Evolutionary conservation across 2,329 filamentous ascomycete genomes (phyloP).

Genomic region (Beauveria caledonica): DNA sequence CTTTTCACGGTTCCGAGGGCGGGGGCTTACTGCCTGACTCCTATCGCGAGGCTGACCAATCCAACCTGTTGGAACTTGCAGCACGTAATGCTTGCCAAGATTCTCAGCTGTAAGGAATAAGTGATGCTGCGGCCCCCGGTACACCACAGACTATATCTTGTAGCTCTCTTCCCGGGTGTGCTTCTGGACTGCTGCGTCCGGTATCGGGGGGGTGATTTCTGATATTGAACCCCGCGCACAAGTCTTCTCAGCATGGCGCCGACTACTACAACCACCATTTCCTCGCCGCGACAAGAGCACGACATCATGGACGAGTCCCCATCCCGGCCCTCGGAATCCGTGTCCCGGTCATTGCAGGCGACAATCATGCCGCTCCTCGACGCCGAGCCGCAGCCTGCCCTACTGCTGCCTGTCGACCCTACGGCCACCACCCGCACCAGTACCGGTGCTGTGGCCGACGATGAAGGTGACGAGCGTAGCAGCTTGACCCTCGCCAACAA

Average conservation of each 20-base stretch:
- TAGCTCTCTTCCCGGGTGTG: no score
- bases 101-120: no score
- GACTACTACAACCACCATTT: background rate
- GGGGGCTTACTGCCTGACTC: no score
- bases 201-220: background rate
- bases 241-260: background rate
- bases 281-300: background rate
- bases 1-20: no score
- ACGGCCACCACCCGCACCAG: background rate
- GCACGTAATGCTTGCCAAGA: no score
- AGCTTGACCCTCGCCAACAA: no score
- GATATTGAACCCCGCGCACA: background rate
- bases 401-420: conserved; percentile 24
- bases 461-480: background rate
- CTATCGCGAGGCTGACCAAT: no score
- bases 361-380: conserved; percentile 31
- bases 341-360: conserved; percentile 31
- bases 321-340: conserved; percentile 15
- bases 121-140: no score
- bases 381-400: conserved; percentile 33
- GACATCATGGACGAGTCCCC: background rate
- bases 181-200: background rate
- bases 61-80: no score
- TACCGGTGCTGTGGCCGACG: background rate
- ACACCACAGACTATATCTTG: no score